A percentile compares a stretch with the other conserved stretches of the same genome.
These are phyloP conservation scores for Lithocarpus polystachyus DNA, from an alignment of 306 rosid genomes.

Conservation along the genomic window DNA sequence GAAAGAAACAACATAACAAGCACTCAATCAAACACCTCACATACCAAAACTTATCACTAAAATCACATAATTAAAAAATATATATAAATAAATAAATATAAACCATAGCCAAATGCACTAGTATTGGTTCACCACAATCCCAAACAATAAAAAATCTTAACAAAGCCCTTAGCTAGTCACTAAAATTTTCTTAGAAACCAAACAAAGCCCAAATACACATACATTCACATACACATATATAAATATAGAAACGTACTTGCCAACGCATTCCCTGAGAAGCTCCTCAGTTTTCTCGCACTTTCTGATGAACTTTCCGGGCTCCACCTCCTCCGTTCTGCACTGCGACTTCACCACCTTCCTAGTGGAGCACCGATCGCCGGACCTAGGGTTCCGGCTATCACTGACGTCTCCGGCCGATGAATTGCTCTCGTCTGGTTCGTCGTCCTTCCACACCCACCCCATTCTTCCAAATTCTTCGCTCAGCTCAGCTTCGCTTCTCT, in stretches of 20 bases:
- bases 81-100: not conserved
- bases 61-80: not conserved
- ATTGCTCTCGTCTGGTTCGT: constrained; percentile 11
- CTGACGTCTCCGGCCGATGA: constrained; percentile 3
- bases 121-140: not conserved
- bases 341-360: constrained; percentile 57
- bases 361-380: constrained; percentile 47
- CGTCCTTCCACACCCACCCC: constrained; percentile 83
- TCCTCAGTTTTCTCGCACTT: constrained; percentile 88
- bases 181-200: not conserved
- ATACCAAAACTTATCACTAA: not conserved
- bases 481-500: too few relatives aligned
- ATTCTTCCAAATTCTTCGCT: constrained; percentile 30
- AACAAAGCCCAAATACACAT: not conserved
- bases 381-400: not conserved
- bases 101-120: not conserved
- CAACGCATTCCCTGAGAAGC: constrained; percentile 66
- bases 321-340: constrained; percentile 81
- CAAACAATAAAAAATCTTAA: not conserved
- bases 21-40: not conserved
- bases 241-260: constrained; percentile 35
- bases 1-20: not conserved
- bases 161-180: not conserved
- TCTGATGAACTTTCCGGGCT: constrained; percentile 69
- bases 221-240: not conserved